Evolutionary conservation across 2,329 filamentous ascomycete species (phyloP), one percentile per base, ranked within the genome.

Genomic region (Ophiocordyceps camponoti-saundersi): DNA sequence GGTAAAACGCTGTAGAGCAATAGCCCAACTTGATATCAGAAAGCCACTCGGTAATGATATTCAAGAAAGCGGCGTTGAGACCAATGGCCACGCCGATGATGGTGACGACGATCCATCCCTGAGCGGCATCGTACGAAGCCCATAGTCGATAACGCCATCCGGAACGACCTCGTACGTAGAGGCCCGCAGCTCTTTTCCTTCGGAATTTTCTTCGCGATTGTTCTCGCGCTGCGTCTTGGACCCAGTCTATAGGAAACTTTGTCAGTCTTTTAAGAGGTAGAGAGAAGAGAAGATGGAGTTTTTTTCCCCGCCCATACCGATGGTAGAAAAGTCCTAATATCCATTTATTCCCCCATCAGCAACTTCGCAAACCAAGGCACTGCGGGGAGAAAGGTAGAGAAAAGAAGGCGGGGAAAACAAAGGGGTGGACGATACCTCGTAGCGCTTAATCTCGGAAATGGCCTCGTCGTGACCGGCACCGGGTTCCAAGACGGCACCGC

Each of bases 261-360:
- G 34, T 39, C 16, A 39, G 34, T 18, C 34, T 8, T 34, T 34
- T 15, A 2, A n/a, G 10, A 11, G 30, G 32, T 13, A 16, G 12
- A 16, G 32, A 32, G 29, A 21, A 40, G 18, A 40, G 3, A 8
- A 15, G 34, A 2, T 22, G 21, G 39, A 26, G 47, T 60, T 49
- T 29, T 11, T 29, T n/a, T n/a, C n/a, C n/a, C 34, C 34, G 34
- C n/a, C 32, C 61, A 56, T 70, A 82, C 79, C 79, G 75, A 92
- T 92, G 1, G 92, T 98, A 6, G 89, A 95, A 61, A 98, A 98
- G 66, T 98, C 92, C 75, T 67, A 61, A 98, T 98, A 66, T 98
- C 92, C 75, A 66, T 48, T 13, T 6, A 6, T n/a, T n/a, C n/a
- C n/a, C 36, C 22, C 6, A 49, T 59, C 46, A 57, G 49, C 45